These are phyloP conservation scores for Hordeum pubiflorum DNA, from an alignment of 202 grass and related monocot species.

Conservation along the genomic window DNA sequence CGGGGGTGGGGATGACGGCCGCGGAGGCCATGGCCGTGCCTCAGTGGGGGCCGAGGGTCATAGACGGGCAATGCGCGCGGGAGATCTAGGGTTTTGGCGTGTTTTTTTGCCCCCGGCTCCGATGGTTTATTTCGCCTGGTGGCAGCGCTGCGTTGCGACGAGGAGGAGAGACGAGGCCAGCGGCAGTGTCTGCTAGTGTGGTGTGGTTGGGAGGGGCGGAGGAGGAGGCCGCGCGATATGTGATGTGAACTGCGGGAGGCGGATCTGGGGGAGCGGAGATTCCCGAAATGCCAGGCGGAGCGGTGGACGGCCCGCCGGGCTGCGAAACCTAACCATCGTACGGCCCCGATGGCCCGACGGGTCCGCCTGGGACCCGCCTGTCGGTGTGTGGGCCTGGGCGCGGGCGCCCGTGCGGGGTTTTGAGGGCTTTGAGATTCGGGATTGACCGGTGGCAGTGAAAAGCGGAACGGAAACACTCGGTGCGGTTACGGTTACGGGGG, in stretches of 20 bases:
- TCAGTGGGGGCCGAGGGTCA: conserved; percentile 28
- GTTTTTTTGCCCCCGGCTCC: background rate
- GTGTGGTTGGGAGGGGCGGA: background rate
- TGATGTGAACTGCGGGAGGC: conserved; percentile 22
- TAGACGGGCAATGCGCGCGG: conserved; percentile 32
- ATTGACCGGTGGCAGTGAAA: background rate
- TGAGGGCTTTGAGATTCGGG: background rate
- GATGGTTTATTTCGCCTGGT: background rate
- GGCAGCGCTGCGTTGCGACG: background rate
- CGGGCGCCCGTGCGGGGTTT: background rate
- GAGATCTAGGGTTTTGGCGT: conserved; percentile 47
- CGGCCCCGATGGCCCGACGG: background rate
- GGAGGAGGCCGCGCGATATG: background rate
- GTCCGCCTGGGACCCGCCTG: background rate
- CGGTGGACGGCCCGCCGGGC: background rate
- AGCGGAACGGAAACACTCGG: background rate
- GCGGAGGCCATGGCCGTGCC: conserved; percentile 40
- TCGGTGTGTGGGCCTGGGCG: background rate
- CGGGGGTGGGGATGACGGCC: conserved; percentile 16
- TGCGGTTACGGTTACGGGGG: background rate
- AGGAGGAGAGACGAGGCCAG: background rate
- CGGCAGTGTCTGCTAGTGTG: background rate
- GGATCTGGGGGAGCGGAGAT: conserved; percentile 32
- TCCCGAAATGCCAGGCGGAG: conserved; percentile 33
- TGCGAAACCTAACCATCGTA: background rate